A percentile compares a stretch with the other conserved stretches of the same genome.
phyloP scores from a whole-genome alignment of 2,329 filamentous ascomycete genomes.

The Diaporthe aspalathi region DNA sequence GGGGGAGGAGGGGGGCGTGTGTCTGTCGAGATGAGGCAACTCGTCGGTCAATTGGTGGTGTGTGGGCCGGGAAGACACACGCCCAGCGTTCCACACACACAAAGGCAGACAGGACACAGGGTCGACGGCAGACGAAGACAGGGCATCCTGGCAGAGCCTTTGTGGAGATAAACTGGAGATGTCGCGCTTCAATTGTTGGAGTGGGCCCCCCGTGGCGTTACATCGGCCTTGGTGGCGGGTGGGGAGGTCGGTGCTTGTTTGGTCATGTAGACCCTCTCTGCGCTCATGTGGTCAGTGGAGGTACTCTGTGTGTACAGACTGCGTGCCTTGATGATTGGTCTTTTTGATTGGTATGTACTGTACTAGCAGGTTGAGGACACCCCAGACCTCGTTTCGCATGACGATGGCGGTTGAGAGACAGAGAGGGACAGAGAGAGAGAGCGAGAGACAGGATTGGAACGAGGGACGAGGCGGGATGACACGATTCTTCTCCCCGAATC shows the following conservation, averaged over 20 bases:
- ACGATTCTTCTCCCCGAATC: neutral
- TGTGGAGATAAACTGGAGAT: constrained; percentile 32
- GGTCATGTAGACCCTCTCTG: constrained; percentile 19
- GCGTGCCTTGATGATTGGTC: neutral
- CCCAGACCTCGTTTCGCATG: no score
- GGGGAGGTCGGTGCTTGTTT: constrained; percentile 19
- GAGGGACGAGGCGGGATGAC: neutral
- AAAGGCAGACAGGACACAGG: no score
- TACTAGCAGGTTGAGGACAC: neutral
- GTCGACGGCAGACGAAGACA: constrained; percentile 27
- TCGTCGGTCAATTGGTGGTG: constrained; percentile 25
- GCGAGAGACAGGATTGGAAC: no score
- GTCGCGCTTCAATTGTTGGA: constrained; percentile 13
- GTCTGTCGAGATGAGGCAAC: constrained; percentile 32
- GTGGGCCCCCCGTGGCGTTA: neutral
- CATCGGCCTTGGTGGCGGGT: constrained; percentile 19
- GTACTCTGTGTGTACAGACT: neutral
- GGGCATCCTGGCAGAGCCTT: constrained; percentile 1
- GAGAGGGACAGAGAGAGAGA: neutral
- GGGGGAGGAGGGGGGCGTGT: constrained; percentile 22
- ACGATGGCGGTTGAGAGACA: no score
- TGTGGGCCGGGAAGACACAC: constrained; percentile 18
- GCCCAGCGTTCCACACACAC: no score
- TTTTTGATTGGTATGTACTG: neutral
- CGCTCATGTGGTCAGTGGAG: neutral